Evolutionary conservation across 2,329 filamentous ascomycete species (phyloP), one percentile per base, ranked within the genome.

Genomic region (Bisporella sp.): DNA sequence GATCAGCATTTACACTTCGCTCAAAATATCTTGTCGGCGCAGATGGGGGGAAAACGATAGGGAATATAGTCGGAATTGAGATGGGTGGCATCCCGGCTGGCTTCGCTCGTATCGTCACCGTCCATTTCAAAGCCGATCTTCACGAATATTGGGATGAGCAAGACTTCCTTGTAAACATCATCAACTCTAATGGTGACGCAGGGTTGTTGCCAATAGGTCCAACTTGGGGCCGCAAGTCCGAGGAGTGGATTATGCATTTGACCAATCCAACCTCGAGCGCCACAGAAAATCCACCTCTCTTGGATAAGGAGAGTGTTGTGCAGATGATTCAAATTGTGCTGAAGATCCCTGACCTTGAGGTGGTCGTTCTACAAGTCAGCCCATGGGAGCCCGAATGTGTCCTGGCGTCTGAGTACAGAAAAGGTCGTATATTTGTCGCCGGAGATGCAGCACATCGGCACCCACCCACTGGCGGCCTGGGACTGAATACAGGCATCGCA

Each of bases 391-490:
- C 54, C 3, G 48, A 56, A 3, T 12, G 48, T 28, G 48, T 53
- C 4, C 29, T 59, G 31, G 57, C 59, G 11, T 41, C 54, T 31
- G 51, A 49, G 37, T 62, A 60, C 47, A 41, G 47, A 12, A 41
- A 41, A 31, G 54, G 54, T 29, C 71, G 69, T 6, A 33, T 55
- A 6, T 55, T 35, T 30, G 5, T 45, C 29, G 42, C 13, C 28
- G 78, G 79, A 6, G 79, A 82, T 53, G 75, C 78, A 0, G 75
- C 75, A 1, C 78, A 82, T 59, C 70, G 78, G 1, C 78, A 82
- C 58, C 78, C 79, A 0, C 78, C 78, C 0, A 67, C 74, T n/a
- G 77, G 79, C 57, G 79, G 77, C 0, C 69, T 81, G 0, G 77
- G 78, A 1, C 75, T 71, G 31, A 81, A 82, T 58, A 81, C 78